phyloP scores from a whole-genome alignment of 106 monocot genomes.

The Vanilla planifolia region DNA sequence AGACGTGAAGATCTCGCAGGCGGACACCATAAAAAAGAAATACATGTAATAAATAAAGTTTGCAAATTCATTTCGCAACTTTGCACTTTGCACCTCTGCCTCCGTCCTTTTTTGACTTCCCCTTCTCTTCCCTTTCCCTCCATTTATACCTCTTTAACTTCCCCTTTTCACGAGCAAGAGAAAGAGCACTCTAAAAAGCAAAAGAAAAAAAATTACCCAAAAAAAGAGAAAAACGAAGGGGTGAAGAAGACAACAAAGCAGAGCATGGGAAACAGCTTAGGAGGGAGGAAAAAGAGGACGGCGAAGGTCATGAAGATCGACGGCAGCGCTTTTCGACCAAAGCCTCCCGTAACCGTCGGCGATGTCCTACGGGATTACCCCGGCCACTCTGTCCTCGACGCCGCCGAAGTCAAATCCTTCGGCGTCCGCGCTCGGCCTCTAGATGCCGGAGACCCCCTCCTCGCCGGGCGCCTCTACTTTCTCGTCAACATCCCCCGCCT shows the following conservation, averaged over 20 bases:
- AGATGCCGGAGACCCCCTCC: slow-evolving; percentile 4
- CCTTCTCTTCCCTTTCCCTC: background rate
- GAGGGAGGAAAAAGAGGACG: slow-evolving; percentile 15
- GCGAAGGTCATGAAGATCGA: slow-evolving; percentile 36
- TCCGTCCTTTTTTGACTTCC: background rate
- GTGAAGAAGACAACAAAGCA: too few species aligned
- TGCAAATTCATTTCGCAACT: too few species aligned
- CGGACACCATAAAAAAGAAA: too few species aligned
- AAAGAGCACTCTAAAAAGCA: background rate
- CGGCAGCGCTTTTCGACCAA: slow-evolving; percentile 18
- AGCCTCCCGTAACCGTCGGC: slow-evolving; percentile 9
- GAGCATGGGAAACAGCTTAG: slow-evolving; percentile 18
- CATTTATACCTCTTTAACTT: too few species aligned
- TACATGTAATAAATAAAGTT: too few species aligned
- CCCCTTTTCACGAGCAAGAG: background rate
- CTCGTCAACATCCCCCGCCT: slow-evolving; percentile 26
- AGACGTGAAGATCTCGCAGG: too few species aligned
- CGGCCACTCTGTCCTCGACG: slow-evolving; percentile 13
- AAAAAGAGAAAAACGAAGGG: background rate
- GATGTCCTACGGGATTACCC: slow-evolving; percentile 18
- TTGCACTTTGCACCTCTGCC: background rate
- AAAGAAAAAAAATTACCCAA: background rate
- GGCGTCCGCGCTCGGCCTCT: slow-evolving; percentile 17
- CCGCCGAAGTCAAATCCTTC: slow-evolving; percentile 15
- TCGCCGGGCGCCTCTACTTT: slow-evolving; percentile 23